Base-by-base conservation (phyloP, 2,329 filamentous ascomycete genomes). In the Colletotrichum cuscutae region DNA sequence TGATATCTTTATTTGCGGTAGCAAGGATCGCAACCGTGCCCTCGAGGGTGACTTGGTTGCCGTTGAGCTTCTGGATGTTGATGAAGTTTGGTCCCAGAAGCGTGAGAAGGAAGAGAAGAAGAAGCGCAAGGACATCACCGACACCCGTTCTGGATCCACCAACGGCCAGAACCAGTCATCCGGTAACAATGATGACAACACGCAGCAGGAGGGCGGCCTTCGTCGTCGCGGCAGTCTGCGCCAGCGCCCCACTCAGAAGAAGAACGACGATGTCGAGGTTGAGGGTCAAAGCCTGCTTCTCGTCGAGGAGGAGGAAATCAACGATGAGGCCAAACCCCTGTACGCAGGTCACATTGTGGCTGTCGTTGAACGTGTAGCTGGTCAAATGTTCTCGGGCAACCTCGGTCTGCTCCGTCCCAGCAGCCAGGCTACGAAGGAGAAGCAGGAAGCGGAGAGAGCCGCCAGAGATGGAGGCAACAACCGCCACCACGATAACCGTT, bases 31-130 rank as follows among this genome's bases (percentile, higher is more conserved):
- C 77, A 99, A 99, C 83, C 94, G 97, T 83, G 97, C 97, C 68
- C 89, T 99, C 46, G 97, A 99, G 82, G 97, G 97, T 72, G 97
- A 99, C 81, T 89, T 98, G 68, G 97, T 99, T 71, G 97, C 97
- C 37, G 91, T 99, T 66, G 97, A 99, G 84, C 91, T 99, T 59
- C 91, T 99, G 64, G 96, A 99, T 79, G 97, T 99, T 8, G 97
- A 98, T 81, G 97, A 99, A 81, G 97, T 99, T 3, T 99, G 97
- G 97, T 91, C 93, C 28, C 97, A 99, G 87, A 99, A 99, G 89
- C 94, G 95, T 69, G 97, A 99, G 83, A 99, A 99, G 83, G 97
- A 99, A 85, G 97, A 99, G 83, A 99, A 99, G 90, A 99, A 99
- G 91, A 99, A 98, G 87, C 94, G 97, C 82, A 99, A 99, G 88